Percentiles rank a stretch among this genome's conserved stretches.
Conservation (phyloP, 1,284 basidiomycete species). For the Golubevia pallescens region DNA sequence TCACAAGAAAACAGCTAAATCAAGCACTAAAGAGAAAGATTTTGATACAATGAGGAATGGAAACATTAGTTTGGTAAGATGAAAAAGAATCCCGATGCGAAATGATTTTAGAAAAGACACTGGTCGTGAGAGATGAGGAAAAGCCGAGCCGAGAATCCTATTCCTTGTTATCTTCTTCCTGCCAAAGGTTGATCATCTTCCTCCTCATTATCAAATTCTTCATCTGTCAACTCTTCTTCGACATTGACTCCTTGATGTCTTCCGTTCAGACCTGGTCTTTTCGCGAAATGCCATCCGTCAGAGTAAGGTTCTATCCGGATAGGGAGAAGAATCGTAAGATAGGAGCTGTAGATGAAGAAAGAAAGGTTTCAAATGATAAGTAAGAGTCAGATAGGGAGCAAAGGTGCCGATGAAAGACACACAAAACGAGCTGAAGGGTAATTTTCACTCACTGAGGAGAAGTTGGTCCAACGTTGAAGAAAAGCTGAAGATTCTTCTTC, state of each 20-base stretch:
- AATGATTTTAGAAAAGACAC: too few relatives aligned
- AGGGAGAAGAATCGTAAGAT: conserved; percentile 42
- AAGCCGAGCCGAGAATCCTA: too few relatives aligned
- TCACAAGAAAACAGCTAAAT: too few relatives aligned
- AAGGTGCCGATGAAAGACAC: too few relatives aligned
- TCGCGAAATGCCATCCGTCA: conserved; percentile 61
- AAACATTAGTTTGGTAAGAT: too few relatives aligned
- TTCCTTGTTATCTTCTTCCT: not conserved
- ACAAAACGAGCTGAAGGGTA: too few relatives aligned
- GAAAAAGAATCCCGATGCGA: too few relatives aligned
- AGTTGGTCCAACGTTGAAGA: conserved; percentile 50
- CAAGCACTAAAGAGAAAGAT: too few relatives aligned
- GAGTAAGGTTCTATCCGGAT: conserved; percentile 48
- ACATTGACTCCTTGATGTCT: conserved; percentile 37
- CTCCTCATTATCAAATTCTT: conserved; percentile 29
- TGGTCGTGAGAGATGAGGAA: too few relatives aligned
- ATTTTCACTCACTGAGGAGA: too few relatives aligned
- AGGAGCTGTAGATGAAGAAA: conserved; percentile 10
- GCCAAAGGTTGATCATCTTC: conserved; percentile 11
- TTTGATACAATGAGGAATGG: too few relatives aligned
- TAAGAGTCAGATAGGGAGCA: not conserved
- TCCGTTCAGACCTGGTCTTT: conserved; percentile 34
- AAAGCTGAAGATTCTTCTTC: conserved; percentile 40
- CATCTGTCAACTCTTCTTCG: conserved; percentile 55
- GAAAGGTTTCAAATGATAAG: conserved; percentile 1